A percentile compares a stretch with the other conserved stretches of the same genome.
phyloP scores from a whole-genome alignment of 2,329 filamentous ascomycete species.

The Aspergillus brunneoviolaceus region DNA sequence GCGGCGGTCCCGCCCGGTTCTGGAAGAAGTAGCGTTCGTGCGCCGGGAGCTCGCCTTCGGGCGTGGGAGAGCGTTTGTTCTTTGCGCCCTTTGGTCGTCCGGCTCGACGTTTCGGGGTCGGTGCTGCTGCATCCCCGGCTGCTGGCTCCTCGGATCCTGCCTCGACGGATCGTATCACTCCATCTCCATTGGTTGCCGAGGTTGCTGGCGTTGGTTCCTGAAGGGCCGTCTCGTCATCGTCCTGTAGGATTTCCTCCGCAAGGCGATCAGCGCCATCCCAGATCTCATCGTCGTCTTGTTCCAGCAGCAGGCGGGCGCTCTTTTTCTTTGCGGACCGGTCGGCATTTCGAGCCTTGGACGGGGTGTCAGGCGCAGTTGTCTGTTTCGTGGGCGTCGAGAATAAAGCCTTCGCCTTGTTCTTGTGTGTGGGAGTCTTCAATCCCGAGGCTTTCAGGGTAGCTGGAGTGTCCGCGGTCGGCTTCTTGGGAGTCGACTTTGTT shows the following conservation, averaged over 20 bases:
- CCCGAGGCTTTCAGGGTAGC: constrained; percentile 35
- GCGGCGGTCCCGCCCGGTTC: constrained; percentile 75
- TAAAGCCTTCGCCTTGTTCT: constrained; percentile 35
- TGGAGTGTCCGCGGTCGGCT: constrained; percentile 27
- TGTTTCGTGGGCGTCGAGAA: constrained; percentile 44
- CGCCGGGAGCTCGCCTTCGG: constrained; percentile 75
- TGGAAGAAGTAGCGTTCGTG: constrained; percentile 94
- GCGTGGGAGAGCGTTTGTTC: constrained; percentile 70
- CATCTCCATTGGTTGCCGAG: constrained; percentile 8
- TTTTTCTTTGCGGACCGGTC: constrained; percentile 86
- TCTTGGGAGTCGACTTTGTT: constrained; percentile 34
- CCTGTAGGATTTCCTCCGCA: constrained; percentile 65
- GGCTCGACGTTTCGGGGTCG: constrained; percentile 55
- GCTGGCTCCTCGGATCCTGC: constrained; percentile 35
- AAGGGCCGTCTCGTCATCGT: constrained; percentile 32
- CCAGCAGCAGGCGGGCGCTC: constrained; percentile 73
- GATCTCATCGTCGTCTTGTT: constrained; percentile 66
- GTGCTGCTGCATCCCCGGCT: constrained; percentile 43
- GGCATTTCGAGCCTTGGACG: constrained; percentile 66
- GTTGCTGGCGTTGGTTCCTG: constrained; percentile 23
- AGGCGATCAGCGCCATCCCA: constrained; percentile 67
- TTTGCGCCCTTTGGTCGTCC: constrained; percentile 57
- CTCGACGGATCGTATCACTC: constrained; percentile 35
- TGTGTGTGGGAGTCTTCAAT: constrained; percentile 39
- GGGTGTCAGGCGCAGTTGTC: constrained; percentile 48